Evolutionary conservation across 805 yeast genomes (phyloP), one percentile per base, ranked within the genome.

Genomic region (Metschnikowia lochheadii): DNA sequence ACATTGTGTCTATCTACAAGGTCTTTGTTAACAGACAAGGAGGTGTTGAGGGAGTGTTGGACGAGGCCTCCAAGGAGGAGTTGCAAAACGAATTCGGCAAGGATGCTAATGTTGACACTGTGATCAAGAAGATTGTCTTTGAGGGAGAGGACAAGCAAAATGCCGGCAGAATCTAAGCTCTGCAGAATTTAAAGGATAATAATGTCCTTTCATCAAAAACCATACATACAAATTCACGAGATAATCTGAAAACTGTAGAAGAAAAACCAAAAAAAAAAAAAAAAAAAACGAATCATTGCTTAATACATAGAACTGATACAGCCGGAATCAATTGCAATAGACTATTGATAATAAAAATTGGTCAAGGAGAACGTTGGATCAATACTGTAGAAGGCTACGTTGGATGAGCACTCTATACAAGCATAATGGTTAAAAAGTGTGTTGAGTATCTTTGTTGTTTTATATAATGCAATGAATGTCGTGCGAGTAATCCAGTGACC

Each of bases 1-100:
- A 80, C 38, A 78, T 85, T 4, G 82, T 87, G 1, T 83, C 84
- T 0, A 73, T 77, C 7, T 87, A 79, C 71, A 79, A 84, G 59
- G 76, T 89, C n/a, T 89, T 76, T 63, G 74, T 79, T 20, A 79
- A 81, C 49, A 76, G 77, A 53, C 73, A 72, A 21, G 85, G 87
- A 42, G 96, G 96, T 32, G 70, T 82, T 3, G 87, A 81, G 58
- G 96, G 96, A 50, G 75, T 77, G 7, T 63, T 86, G 23, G 87
- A 84, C 46, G 83, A 80, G 59, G 96, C 92, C 2, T 84, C 92
- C 6, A 78, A 80, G 49, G 70, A 73, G 17, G 86, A 83, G 52
- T 63, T 89, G 37, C 76, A 75, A 46, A 78, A 78, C 55, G 94
- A 88, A 61, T 89, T 89, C 56, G 92, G 90, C 29, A 39, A 35